Conservation (phyloP, 2,329 filamentous ascomycete species). For the Verticillium dahliae region DNA sequence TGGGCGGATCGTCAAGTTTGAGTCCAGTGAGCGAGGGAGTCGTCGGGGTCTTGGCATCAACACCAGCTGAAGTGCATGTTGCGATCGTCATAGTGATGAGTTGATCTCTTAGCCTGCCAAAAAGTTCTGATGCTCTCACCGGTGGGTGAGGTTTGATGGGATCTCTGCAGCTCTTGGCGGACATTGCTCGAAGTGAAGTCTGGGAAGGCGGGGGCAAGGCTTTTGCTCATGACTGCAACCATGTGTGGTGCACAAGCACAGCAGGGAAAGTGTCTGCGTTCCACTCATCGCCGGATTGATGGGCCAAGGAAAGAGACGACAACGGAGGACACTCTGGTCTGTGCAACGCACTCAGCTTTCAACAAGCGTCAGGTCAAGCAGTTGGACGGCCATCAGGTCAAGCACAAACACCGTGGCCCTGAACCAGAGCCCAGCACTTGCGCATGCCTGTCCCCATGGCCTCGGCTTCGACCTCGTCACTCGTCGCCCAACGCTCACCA, state of each 20-base stretch:
- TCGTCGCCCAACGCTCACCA: conserved; percentile 28
- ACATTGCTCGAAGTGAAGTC: too few relatives aligned
- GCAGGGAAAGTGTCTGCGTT: neutral
- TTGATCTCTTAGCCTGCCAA: too few relatives aligned
- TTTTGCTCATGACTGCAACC: too few relatives aligned
- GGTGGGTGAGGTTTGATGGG: neutral
- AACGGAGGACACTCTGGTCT: neutral
- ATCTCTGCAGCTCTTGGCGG: too few relatives aligned
- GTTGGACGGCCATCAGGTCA: too few relatives aligned
- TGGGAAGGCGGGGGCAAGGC: too few relatives aligned
- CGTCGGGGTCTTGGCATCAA: neutral
- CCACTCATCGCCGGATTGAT: neutral
- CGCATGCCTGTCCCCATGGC: conserved; percentile 55
- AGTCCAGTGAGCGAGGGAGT: neutral
- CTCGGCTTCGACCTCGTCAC: conserved; percentile 34
- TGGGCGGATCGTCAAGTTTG: neutral
- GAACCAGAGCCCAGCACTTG: conserved; percentile 45
- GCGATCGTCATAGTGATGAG: neutral
- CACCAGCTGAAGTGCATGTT: neutral
- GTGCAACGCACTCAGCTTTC: neutral
- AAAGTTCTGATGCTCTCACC: neutral
- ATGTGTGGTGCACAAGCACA: neutral
- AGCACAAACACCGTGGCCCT: conserved; percentile 8
- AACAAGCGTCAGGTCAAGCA: neutral
- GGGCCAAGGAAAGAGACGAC: neutral